Conservation (phyloP, 2,329 filamentous ascomycete species). For the Dactylellina haptotyla region DNA sequence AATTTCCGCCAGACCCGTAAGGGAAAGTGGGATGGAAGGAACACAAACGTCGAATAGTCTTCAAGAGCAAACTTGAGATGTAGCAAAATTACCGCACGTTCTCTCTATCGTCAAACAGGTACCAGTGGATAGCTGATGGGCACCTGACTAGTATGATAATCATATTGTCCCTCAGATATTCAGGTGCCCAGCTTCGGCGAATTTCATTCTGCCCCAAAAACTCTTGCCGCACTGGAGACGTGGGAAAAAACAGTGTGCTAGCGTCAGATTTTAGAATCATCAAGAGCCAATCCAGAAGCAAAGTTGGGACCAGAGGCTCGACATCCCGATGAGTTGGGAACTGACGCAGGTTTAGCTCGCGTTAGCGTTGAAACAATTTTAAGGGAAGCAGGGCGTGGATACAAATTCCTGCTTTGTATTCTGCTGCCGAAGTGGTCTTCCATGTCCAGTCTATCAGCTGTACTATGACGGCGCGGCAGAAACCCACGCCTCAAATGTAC, state of each 20-base stretch:
- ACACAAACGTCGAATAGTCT: conserved; percentile 20
- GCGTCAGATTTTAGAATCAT: conserved; percentile 11
- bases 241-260: conserved; percentile 2
- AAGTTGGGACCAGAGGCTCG: conserved; percentile 8
- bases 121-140: conserved; percentile 20
- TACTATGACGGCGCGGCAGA: conserved; percentile 21
- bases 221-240: conserved; percentile 23
- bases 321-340: conserved; percentile 37
- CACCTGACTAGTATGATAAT: conserved; percentile 3
- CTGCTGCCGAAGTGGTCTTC: conserved; percentile 33
- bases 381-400: conserved; percentile 29
- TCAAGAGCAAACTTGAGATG: conserved; percentile 14
- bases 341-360: conserved; percentile 36
- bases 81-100: not conserved
- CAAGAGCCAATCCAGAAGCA: not conserved
- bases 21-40: conserved; percentile 52
- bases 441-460: conserved; percentile 12
- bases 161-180: not conserved
- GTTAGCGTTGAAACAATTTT: conserved; percentile 26
- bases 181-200: conserved; percentile 9
- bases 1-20: conserved; percentile 47
- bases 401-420: conserved; percentile 49
- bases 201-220: conserved; percentile 10
- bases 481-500: conserved; percentile 35
- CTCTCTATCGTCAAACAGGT: not conserved